Percentiles rank a stretch among this genome's conserved stretches.
Evolutionary conservation across 306 rosid species (phyloP).

Genomic region (Carpinus viminea): DNA sequence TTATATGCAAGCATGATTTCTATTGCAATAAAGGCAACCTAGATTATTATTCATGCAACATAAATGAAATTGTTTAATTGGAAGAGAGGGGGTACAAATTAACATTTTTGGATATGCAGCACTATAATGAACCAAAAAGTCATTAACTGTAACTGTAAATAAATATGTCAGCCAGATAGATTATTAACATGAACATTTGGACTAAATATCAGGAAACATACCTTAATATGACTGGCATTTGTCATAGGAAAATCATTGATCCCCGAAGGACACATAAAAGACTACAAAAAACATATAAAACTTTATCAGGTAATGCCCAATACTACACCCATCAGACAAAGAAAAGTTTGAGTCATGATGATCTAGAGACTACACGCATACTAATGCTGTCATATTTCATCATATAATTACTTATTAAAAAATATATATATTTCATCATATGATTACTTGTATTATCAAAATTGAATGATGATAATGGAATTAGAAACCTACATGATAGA

Average conservation of each 20-base stretch:
- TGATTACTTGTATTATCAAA: not conserved
- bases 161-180: conserved; percentile 8
- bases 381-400: not conserved
- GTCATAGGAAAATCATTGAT: conserved; percentile 92
- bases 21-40: conserved; percentile 21
- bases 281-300: conserved; percentile 48
- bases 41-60: not conserved
- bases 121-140: conserved; percentile 1
- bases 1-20: conserved; percentile 4
- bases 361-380: not conserved
- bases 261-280: conserved; percentile 98
- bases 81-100: not conserved
- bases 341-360: not conserved
- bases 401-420: not conserved
- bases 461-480: not conserved
- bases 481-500: not conserved
- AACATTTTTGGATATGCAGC: not conserved
- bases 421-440: not conserved
- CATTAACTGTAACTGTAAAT: conserved; percentile 4
- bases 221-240: conserved; percentile 81
- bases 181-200: not conserved
- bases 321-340: not conserved
- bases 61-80: not conserved
- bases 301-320: conserved; percentile 14
- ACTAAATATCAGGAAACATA: conserved; percentile 16